Conservation (phyloP, 768 basidiomycete genomes). For the Guyanaporus albipodus region DNA sequence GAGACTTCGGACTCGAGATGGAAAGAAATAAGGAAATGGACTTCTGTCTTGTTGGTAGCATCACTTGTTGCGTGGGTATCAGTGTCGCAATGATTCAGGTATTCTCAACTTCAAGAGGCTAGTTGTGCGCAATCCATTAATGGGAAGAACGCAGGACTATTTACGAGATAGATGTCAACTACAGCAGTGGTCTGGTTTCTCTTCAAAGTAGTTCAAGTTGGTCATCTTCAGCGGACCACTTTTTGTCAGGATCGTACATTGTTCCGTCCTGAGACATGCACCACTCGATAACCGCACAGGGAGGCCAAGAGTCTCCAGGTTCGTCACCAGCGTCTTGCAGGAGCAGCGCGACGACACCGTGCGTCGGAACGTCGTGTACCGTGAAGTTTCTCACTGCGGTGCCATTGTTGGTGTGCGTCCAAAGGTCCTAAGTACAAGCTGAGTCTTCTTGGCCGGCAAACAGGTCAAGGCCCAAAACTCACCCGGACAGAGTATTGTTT, state of each 20-base stretch:
- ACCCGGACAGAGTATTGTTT: slow-evolving; percentile 63
- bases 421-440: slow-evolving; percentile 50
- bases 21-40: slow-evolving; percentile 30
- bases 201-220: not conserved
- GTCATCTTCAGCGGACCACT: slow-evolving; percentile 20
- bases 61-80: slow-evolving; percentile 30
- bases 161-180: not conserved
- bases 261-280: slow-evolving; percentile 61
- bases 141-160: not conserved
- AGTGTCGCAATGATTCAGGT: no score
- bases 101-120: no score
- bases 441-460: not conserved
- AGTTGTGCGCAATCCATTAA: no score
- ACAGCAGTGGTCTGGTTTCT: not conserved
- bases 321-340: slow-evolving; percentile 66
- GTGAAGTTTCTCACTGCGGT: slow-evolving; percentile 60
- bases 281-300: slow-evolving; percentile 53
- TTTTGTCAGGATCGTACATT: slow-evolving; percentile 27
- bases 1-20: slow-evolving; percentile 15
- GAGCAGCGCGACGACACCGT: slow-evolving; percentile 66
- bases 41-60: slow-evolving; percentile 23
- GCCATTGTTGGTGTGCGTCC: slow-evolving; percentile 69
- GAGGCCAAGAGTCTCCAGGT: slow-evolving; percentile 52
- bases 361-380: slow-evolving; percentile 50
- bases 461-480: slow-evolving; percentile 15